Base-by-base conservation (phyloP, 2,329 filamentous ascomycete species). In the Ceratocystis smalleyi region DNA sequence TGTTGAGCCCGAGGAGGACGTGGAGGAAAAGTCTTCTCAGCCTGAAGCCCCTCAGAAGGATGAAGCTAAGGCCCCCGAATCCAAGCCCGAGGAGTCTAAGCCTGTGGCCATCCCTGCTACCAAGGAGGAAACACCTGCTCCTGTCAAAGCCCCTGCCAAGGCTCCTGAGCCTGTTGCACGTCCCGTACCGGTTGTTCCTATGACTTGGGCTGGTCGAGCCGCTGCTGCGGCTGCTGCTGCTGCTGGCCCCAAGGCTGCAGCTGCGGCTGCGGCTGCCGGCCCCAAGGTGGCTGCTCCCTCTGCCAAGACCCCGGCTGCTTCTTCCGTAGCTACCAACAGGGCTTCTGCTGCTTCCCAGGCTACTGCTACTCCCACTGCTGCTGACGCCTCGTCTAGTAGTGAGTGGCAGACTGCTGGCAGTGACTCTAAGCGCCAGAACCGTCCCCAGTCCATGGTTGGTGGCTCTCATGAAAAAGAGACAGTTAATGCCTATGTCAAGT, bases 401-500 rank as follows among this genome's bases (percentile, higher is more conserved):
- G 89, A 89, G 71, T 99, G 94, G 94, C 92, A 96, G 75, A 92
- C 88, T 60, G 92, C 89, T 64, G 86, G 87, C 65, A 82, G 84
- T 64, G 88, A 95, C 75, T 87, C 87, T 70, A 94, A 94, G 80
- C 86, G 89, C 72, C 89, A 94, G 73, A 86, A 85, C 71, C 84
- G 89, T 68, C 83, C 82, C 62, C 86, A 88, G 74, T 83, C 85
- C 64, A 79, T 83, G 69, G 79, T 83, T 64, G 78, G 78, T 61
- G 74, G 79, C 30, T 75, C 77, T n/a, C 73, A 77, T 59, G 88
- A 91, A 71, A 87, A 89, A 71, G 87, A 92, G 68, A 83, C 83
- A 67, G 86, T 86, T 63, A 83, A 91, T 69, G 94, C 88, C 22
- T 97, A 96, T 75, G 90, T 99, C 75, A 96, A 96, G 80, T 95